These are phyloP conservation scores for Hemisphaericaspora xylofermentans DNA, from an alignment of 1,139 yeast genomes.

Conservation along the genomic window DNA sequence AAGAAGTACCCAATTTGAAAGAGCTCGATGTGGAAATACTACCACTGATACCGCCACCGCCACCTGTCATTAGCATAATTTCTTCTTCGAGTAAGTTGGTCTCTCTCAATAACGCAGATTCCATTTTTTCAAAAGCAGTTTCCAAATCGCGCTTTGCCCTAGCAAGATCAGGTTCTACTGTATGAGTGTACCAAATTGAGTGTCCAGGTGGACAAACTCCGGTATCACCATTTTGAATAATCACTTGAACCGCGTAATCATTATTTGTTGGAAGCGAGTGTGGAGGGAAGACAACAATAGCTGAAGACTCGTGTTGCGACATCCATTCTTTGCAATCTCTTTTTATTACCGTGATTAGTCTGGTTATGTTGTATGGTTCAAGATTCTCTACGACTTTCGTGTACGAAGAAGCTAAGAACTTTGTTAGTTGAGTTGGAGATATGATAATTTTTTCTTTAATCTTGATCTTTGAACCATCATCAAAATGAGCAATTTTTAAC, in stretches of 20 bases:
- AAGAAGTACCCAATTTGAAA: constrained; percentile 80
- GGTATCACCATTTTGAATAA: constrained; percentile 84
- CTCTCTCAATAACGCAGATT: constrained; percentile 76
- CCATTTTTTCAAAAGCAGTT: constrained; percentile 77
- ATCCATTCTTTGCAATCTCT: constrained; percentile 93
- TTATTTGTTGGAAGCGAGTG: constrained; percentile 69
- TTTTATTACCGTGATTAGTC: constrained; percentile 79
- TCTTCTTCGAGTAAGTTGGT: constrained; percentile 31
- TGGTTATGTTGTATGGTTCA: constrained; percentile 54
- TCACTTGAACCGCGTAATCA: constrained; percentile 73
- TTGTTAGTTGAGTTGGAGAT: constrained; percentile 70
- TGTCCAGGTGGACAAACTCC: constrained; percentile 91
- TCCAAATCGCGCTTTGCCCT: constrained; percentile 77
- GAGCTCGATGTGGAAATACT: constrained; percentile 68
- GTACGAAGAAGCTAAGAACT: constrained; percentile 37
- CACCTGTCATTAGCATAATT: not conserved
- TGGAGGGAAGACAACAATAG: constrained; percentile 94
- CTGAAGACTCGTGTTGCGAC: constrained; percentile 71
- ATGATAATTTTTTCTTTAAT: constrained; percentile 76
- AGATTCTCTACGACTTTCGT: constrained; percentile 38
- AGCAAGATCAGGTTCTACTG: constrained; percentile 64
- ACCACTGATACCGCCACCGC: constrained; percentile 12
- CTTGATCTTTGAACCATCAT: constrained; percentile 72
- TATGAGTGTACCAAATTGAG: constrained; percentile 85
- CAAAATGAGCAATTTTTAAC: constrained; percentile 65